phyloP scores from a whole-genome alignment of 768 basidiomycete genomes.

The Mycena sanguinolenta region DNA sequence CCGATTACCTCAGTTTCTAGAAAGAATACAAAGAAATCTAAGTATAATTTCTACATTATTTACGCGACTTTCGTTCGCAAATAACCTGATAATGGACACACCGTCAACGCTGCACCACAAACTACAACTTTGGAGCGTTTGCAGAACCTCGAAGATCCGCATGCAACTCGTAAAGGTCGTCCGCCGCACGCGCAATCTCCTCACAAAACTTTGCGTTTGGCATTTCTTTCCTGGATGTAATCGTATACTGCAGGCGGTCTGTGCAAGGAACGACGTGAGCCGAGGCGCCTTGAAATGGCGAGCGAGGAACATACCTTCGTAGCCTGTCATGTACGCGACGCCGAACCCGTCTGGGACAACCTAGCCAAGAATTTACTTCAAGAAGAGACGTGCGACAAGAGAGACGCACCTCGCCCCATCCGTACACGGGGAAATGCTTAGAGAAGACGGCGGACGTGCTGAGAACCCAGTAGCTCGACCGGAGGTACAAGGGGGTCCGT shows the following conservation, averaged over 20 bases:
- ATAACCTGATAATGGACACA: too few relatives aligned
- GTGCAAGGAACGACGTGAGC: too few relatives aligned
- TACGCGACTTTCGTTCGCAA: too few relatives aligned
- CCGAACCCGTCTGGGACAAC: slow-evolving; percentile 96
- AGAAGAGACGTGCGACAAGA: not conserved
- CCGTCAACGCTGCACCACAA: too few relatives aligned
- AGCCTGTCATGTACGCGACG: slow-evolving; percentile 94
- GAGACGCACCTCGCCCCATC: slow-evolving; percentile 86
- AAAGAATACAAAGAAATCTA: too few relatives aligned
- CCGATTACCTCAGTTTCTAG: too few relatives aligned
- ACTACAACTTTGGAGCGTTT: too few relatives aligned
- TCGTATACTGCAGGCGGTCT: slow-evolving; percentile 86
- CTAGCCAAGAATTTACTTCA: slow-evolving; percentile 41
- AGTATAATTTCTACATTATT: too few relatives aligned
- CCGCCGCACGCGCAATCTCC: slow-evolving; percentile 72
- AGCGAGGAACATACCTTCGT: too few relatives aligned
- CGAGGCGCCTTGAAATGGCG: too few relatives aligned
- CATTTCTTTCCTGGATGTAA: slow-evolving; percentile 90
- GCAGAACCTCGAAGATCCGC: too few relatives aligned
- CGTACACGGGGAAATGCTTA: slow-evolving; percentile 87
- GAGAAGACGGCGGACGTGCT: slow-evolving; percentile 93
- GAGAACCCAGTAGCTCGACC: slow-evolving; percentile 87
- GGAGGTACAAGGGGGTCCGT: slow-evolving; percentile 78
- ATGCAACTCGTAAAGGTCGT: slow-evolving; percentile 80
- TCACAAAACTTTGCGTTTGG: slow-evolving; percentile 80